A percentile compares a stretch with the other conserved stretches of the same genome.
Evolutionary conservation across 2,329 filamentous ascomycete species (phyloP).

Genomic region (Massarina eburnea): DNA sequence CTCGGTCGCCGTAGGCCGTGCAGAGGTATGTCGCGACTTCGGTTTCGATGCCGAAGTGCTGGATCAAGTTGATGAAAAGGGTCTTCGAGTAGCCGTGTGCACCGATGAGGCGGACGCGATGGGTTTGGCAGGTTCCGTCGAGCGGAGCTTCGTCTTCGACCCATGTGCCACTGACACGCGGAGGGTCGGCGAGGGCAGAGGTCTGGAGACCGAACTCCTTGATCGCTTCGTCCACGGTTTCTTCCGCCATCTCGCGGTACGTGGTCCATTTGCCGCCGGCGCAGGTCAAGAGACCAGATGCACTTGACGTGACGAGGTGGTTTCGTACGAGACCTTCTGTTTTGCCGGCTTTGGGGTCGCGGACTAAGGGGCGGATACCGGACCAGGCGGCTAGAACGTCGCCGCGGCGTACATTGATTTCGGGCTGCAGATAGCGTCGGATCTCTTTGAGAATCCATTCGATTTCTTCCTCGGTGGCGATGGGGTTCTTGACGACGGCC

Average conservation of each 20-base stretch:
- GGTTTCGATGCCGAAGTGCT: constrained; percentile 89
- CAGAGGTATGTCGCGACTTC: constrained; percentile 89
- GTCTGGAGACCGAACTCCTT: constrained; percentile 65
- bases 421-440: constrained; percentile 76
- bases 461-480: constrained; percentile 81
- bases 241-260: constrained; percentile 90
- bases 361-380: constrained; percentile 82
- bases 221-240: constrained; percentile 81
- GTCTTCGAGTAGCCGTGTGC: constrained; percentile 88
- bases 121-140: constrained; percentile 79
- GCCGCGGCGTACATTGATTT: constrained; percentile 80
- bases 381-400: constrained; percentile 92
- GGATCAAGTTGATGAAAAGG: constrained; percentile 91
- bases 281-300: constrained; percentile 78
- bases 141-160: constrained; percentile 71
- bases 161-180: constrained; percentile 70
- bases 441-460: constrained; percentile 87
- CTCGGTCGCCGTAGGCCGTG: constrained; percentile 85
- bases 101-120: constrained; percentile 77
- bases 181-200: constrained; percentile 59
- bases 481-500: constrained; percentile 69
- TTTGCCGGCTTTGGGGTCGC: constrained; percentile 81
- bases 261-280: constrained; percentile 93
- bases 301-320: constrained; percentile 78
- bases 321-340: constrained; percentile 87